Percentiles rank a stretch among this genome's conserved stretches.
phyloP scores from a whole-genome alignment of 768 basidiomycete genomes.

The Lentinula raphanica region DNA sequence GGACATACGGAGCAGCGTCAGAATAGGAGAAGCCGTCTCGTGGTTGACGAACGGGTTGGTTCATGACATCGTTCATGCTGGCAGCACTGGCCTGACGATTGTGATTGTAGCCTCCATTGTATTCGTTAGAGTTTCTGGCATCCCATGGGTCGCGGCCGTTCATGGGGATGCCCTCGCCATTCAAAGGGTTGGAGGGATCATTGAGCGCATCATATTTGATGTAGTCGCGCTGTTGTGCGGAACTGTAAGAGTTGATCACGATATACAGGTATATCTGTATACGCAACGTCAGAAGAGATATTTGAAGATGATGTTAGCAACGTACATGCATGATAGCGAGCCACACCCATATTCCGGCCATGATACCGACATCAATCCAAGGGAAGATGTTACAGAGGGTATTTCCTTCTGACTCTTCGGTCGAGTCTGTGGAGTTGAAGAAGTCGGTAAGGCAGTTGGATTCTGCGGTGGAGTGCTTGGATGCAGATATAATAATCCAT shows the following conservation, averaged over 20 bases:
- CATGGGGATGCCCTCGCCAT: conserved; percentile 56
- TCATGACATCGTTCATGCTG: conserved; percentile 52
- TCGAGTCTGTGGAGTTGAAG: conserved; percentile 36
- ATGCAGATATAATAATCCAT: conserved; percentile 78
- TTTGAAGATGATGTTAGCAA: conserved; percentile 7
- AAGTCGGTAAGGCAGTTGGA: conserved; percentile 56
- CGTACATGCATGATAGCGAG: conserved; percentile 70
- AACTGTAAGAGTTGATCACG: conserved; percentile 54
- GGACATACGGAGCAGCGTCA: conserved; percentile 27
- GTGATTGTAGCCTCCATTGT: conserved; percentile 38
- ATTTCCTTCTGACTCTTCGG: conserved; percentile 45
- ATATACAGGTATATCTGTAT: conserved; percentile 45
- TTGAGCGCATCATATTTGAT: conserved; percentile 72
- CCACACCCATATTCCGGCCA: conserved; percentile 84
- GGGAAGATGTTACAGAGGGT: conserved; percentile 85
- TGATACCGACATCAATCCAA: conserved; percentile 89
- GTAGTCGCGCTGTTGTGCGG: conserved; percentile 74
- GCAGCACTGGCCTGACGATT: conserved; percentile 47
- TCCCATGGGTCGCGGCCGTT: conserved; percentile 72
- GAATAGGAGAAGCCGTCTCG: conserved; percentile 38
- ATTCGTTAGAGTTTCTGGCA: conserved; percentile 45
- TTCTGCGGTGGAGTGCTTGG: conserved; percentile 69
- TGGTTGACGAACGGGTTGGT: conserved; percentile 42
- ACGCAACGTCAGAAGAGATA: conserved; percentile 6
- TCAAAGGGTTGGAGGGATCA: conserved; percentile 48